Evolutionary conservation across 305 asterid genomes (phyloP).

Genomic region (Caryopteris hybrid): DNA sequence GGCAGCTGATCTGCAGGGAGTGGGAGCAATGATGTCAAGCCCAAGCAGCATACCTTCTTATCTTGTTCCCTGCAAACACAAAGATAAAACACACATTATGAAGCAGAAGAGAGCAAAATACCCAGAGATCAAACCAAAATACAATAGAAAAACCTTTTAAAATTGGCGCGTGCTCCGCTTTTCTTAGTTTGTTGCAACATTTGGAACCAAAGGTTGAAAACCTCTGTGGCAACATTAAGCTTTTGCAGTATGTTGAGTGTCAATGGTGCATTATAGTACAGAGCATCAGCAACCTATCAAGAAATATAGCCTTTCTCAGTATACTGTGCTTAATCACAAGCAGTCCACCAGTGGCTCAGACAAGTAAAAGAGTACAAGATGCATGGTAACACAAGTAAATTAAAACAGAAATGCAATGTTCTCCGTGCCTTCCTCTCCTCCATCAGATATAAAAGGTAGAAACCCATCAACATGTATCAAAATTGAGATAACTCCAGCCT

Average conservation of each 20-base stretch:
- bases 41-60: conserved; percentile 93
- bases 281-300: conserved; percentile 80
- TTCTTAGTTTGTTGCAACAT: conserved; percentile 87
- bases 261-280: conserved; percentile 75
- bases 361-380: neutral
- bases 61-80: conserved; percentile 77
- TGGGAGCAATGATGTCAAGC: conserved; percentile 89
- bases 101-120: conserved; percentile 1
- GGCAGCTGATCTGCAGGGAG: conserved; percentile 92
- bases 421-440: neutral
- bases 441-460: neutral
- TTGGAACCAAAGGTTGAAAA: conserved; percentile 95
- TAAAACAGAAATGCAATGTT: neutral
- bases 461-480: neutral
- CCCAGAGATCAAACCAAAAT: neutral
- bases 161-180: conserved; percentile 70
- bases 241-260: conserved; percentile 78
- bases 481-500: neutral
- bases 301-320: conserved; percentile 3
- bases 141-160: conserved; percentile 53
- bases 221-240: conserved; percentile 83
- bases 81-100: conserved; percentile 7
- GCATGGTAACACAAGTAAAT: neutral
- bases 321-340: neutral
- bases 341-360: neutral